These are phyloP conservation scores for Malus hybrid DNA, from an alignment of 331 rosid genomes.

Conservation along the genomic window DNA sequence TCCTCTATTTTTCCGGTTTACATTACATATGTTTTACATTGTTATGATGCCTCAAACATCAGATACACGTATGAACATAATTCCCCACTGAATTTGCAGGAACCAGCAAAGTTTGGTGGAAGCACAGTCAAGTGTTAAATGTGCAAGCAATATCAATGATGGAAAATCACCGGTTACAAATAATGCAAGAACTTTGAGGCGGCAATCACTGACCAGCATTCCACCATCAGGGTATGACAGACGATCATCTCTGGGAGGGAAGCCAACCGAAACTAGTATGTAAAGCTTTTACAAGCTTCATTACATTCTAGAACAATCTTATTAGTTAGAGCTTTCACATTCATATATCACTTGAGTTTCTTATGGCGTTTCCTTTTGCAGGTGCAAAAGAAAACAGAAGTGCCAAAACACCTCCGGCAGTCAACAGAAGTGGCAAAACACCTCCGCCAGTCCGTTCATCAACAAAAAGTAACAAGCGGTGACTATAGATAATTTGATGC, in stretches of 20 bases:
- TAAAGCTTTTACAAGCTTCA: slow-evolving; percentile 6
- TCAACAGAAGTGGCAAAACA: slow-evolving; percentile 17
- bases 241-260: slow-evolving; percentile 79
- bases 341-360: not conserved
- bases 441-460: slow-evolving; percentile 61
- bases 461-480: slow-evolving; percentile 34
- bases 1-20: not conserved
- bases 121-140: slow-evolving; percentile 39
- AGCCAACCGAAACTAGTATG: slow-evolving; percentile 43
- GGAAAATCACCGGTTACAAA: slow-evolving; percentile 37
- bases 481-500: slow-evolving; percentile 27
- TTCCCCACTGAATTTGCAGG: slow-evolving; percentile 28
- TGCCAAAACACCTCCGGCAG: slow-evolving; percentile 9
- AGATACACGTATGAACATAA: not conserved
- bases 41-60: not conserved
- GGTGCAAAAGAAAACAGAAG: slow-evolving; percentile 49
- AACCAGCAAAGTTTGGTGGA: slow-evolving; percentile 50
- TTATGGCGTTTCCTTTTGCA: slow-evolving; percentile 14
- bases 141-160: slow-evolving; percentile 13
- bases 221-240: slow-evolving; percentile 35
- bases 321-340: not conserved
- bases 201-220: slow-evolving; percentile 77
- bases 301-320: not conserved
- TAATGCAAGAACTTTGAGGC: slow-evolving; percentile 41
- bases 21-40: not conserved